Evolutionary conservation across 805 yeast species (phyloP).

Genomic region (Sungouiella blattae): DNA sequence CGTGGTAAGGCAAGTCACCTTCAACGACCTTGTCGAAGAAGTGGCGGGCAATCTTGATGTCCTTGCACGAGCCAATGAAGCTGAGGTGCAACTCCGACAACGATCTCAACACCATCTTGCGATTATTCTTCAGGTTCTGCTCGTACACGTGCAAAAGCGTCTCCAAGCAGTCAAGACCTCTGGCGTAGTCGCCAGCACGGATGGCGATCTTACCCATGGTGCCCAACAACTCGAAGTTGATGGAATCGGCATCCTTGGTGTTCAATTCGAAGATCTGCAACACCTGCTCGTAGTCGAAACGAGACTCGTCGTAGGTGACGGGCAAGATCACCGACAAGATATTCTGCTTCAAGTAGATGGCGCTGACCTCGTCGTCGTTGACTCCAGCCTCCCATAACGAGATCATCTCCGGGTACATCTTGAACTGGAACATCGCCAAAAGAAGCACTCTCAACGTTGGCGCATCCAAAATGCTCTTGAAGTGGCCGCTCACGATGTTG

Average conservation of each 20-base stretch:
- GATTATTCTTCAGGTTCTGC: slow-evolving; percentile 8
- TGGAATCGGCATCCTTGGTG: slow-evolving; percentile 25
- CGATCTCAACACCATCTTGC: slow-evolving; percentile 40
- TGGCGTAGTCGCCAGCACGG: slow-evolving; percentile 57
- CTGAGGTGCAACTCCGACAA: slow-evolving; percentile 72
- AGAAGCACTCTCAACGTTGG: slow-evolving; percentile 24
- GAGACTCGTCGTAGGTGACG: slow-evolving; percentile 57
- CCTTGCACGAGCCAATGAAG: slow-evolving; percentile 75
- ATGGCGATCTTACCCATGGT: slow-evolving; percentile 76
- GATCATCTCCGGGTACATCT: slow-evolving; percentile 58
- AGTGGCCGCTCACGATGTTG: slow-evolving; percentile 25
- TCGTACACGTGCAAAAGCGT: slow-evolving; percentile 53
- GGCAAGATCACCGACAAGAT: slow-evolving; percentile 70
- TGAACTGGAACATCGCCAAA: slow-evolving; percentile 28
- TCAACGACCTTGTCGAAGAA: slow-evolving; percentile 72
- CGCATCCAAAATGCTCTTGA: slow-evolving; percentile 21
- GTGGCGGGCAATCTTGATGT: slow-evolving; percentile 64
- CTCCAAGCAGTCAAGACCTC: slow-evolving; percentile 64
- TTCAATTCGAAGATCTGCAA: slow-evolving; percentile 50
- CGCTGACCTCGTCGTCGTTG: slow-evolving; percentile 37
- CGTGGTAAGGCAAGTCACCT: slow-evolving; percentile 67
- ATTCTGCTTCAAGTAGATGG: slow-evolving; percentile 55
- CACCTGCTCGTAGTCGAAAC: slow-evolving; percentile 58
- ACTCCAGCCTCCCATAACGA: slow-evolving; percentile 68
- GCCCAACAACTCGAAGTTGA: slow-evolving; percentile 50